Conservation (phyloP, 2,329 filamentous ascomycete genomes). For the Claviceps citrina region DNA sequence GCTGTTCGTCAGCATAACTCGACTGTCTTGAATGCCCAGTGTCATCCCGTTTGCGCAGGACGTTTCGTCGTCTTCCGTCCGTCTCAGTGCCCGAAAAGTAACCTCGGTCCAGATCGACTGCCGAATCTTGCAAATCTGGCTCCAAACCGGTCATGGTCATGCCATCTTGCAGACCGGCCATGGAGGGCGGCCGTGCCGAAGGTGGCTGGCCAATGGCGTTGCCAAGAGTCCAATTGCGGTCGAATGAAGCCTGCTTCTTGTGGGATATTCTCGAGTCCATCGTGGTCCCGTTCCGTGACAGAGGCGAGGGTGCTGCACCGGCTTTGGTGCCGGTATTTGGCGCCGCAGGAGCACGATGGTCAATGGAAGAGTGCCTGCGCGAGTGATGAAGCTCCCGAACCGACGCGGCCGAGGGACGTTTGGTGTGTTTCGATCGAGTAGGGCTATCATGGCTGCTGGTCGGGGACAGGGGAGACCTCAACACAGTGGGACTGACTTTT, state of each 20-base stretch:
- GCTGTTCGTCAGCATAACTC: slow-evolving; percentile 63
- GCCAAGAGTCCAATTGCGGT: slow-evolving; percentile 54
- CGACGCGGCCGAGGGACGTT: slow-evolving; percentile 64
- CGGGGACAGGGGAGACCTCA: slow-evolving; percentile 25
- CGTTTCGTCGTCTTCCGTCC: slow-evolving; percentile 59
- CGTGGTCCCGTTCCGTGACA: slow-evolving; percentile 28
- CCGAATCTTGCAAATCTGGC: slow-evolving; percentile 29
- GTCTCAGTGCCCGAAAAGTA: slow-evolving; percentile 87
- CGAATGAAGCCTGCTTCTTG: slow-evolving; percentile 54
- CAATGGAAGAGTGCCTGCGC: slow-evolving; percentile 74
- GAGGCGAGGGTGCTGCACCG: slow-evolving; percentile 20
- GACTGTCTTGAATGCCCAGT: slow-evolving; percentile 50
- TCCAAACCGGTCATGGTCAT: slow-evolving; percentile 21
- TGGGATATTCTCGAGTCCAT: slow-evolving; percentile 28
- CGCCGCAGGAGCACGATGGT: slow-evolving; percentile 35
- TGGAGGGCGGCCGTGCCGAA: slow-evolving; percentile 33
- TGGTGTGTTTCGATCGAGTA: slow-evolving; percentile 31
- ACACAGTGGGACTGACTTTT: slow-evolving; percentile 28
- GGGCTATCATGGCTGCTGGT: slow-evolving; percentile 28
- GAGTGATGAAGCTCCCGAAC: slow-evolving; percentile 71
- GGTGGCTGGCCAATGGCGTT: slow-evolving; percentile 26
- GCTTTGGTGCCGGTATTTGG: slow-evolving; percentile 9
- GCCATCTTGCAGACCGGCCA: slow-evolving; percentile 33
- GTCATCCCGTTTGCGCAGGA: slow-evolving; percentile 65
- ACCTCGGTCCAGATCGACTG: slow-evolving; percentile 60